Base-by-base conservation (phyloP, 495 filamentous ascomycete genomes). In the Hyaloscypha hepaticicola region DNA sequence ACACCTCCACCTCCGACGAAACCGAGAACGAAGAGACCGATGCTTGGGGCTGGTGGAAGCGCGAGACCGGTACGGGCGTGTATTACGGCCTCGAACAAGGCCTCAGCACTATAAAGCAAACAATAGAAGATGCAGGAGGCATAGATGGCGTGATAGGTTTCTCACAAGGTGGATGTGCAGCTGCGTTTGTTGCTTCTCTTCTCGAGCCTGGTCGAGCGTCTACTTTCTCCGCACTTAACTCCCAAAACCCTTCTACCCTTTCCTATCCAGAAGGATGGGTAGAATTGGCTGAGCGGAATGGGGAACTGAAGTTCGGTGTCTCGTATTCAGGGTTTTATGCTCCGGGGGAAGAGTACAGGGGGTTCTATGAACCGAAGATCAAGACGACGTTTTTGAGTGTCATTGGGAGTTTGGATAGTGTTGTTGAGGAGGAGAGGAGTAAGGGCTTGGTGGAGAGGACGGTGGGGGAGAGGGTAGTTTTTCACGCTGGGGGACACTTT, bases 401-500 rank as follows among this genome's bases (percentile, higher is more conserved):
- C 64, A 66, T 97, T 45, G 95, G 95, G 12, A 86, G 85, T 38
- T 74, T 97, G 73, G 95, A 99, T 83, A 89, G 87, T 28, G 90
- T 98, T 11, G 94, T 99, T 24, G 89, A 90, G 45, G 93, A 97
- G 80, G 69, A 69, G 53, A 77, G 90, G 70, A 89, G 83, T 73
- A 73, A 81, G 71, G 78, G 78, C 59, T 74, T 98, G 67, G 81
- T 90, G 38, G 84, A 89, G 21, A 80, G 83, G 57, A 80, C 73
- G 58, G 85, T 85, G 16, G 83, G 76, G 11, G 83, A 77, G 66
- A 72, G 77, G 21, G 87, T 93, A 33, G 83, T 96, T 45, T 87
- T 83, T 69, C 95, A 98, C 79, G 94, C 95, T 2, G 95, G 95
- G 16, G 94, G 95, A 0, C 95, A 99, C 75, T 96, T 94, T 72